A percentile compares a stretch with the other conserved stretches of the same genome.
Conservation (phyloP, 2,329 filamentous ascomycete genomes). For the Lachnellula cervina region DNA sequence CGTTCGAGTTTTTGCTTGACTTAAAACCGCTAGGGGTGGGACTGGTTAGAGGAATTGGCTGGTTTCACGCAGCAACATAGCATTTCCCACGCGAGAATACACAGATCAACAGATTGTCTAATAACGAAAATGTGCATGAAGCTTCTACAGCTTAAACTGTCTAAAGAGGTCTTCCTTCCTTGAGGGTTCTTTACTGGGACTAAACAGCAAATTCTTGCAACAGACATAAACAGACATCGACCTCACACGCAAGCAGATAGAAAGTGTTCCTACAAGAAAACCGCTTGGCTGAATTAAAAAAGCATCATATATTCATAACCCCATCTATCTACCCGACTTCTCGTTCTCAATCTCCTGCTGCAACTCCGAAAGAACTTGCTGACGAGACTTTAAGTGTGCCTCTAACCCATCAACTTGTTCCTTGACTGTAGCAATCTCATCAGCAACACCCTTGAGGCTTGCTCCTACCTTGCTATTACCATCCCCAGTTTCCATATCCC, state of each 20-base stretch:
- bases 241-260: too few relatives aligned
- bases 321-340: slow-evolving; percentile 51
- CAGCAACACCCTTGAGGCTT: slow-evolving; percentile 69
- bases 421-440: slow-evolving; percentile 84
- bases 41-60: too few relatives aligned
- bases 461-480: slow-evolving; percentile 65
- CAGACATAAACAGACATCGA: background rate
- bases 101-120: too few relatives aligned
- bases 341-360: slow-evolving; percentile 82
- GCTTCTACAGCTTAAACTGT: too few relatives aligned
- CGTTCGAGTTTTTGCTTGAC: too few relatives aligned
- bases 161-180: too few relatives aligned
- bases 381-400: slow-evolving; percentile 70
- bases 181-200: too few relatives aligned
- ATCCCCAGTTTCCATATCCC: slow-evolving; percentile 68
- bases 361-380: slow-evolving; percentile 71
- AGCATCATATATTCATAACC: background rate
- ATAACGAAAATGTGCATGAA: too few relatives aligned
- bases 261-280: background rate
- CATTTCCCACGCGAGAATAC: too few relatives aligned
- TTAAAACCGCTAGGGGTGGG: too few relatives aligned
- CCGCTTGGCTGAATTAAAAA: slow-evolving; percentile 2
- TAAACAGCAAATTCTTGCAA: too few relatives aligned
- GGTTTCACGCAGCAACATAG: too few relatives aligned
- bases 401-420: slow-evolving; percentile 93